Conservation (phyloP, 441 rosid species). For the Adansonia madagascariensis region DNA sequence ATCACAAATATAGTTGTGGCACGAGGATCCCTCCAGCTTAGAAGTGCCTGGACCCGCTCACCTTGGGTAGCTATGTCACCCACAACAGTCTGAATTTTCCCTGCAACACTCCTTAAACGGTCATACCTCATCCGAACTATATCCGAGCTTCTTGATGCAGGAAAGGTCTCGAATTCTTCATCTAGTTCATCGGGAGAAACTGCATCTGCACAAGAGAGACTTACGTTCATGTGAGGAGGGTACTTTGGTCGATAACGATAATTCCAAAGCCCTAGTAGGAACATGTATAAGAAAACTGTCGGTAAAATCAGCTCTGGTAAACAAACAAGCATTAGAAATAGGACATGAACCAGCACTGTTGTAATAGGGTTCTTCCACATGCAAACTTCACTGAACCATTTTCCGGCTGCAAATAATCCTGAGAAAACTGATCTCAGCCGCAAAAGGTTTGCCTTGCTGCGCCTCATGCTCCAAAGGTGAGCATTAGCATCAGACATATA, state of each 20-base stretch:
- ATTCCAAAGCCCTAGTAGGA: conserved; percentile 79
- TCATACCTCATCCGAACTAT: conserved; percentile 75
- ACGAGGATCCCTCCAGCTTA: conserved; percentile 97
- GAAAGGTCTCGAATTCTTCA: conserved; percentile 89
- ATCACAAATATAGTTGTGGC: conserved; percentile 72
- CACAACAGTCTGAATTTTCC: conserved; percentile 80
- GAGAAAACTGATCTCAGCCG: conserved; percentile 75
- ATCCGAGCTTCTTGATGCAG: conserved; percentile 51
- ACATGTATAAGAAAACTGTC: conserved; percentile 71
- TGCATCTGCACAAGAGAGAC: conserved; percentile 69
- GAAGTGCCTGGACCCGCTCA: conserved; percentile 72
- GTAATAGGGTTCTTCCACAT: conserved; percentile 76
- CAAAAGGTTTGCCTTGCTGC: conserved; percentile 88
- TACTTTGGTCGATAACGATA: conserved; percentile 65
- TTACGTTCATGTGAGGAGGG: conserved; percentile 89
- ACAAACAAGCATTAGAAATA: conserved; percentile 68
- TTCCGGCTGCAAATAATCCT: conserved; percentile 57
- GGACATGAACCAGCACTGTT: conserved; percentile 61
- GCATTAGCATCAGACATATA: conserved; percentile 83
- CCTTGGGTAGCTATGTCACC: conserved; percentile 94
- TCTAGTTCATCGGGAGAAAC: conserved; percentile 80
- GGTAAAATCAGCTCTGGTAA: conserved; percentile 85
- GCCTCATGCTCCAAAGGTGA: conserved; percentile 97
- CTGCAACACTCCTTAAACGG: conserved; percentile 77
- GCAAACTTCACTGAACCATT: conserved; percentile 83